Evolutionary conservation across 148 eudicot species (phyloP).

Genomic region (Mesembryanthemum crystallinum): DNA sequence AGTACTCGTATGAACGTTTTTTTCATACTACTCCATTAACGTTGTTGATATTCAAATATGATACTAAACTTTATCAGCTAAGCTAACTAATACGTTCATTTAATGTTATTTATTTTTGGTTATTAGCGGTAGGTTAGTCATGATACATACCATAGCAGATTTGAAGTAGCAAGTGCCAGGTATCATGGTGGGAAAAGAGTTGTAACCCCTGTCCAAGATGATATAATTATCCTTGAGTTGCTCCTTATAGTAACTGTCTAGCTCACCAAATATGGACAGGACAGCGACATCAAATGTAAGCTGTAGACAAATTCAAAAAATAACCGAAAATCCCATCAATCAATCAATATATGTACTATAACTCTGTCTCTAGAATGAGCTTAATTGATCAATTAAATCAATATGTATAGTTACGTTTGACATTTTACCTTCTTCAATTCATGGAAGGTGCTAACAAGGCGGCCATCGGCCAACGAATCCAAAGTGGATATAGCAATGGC

Average conservation of each 20-base stretch:
- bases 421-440: conserved; percentile 40
- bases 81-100: too few relatives aligned
- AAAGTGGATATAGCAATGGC: conserved; percentile 36
- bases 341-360: background rate
- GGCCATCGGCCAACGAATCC: conserved; percentile 37
- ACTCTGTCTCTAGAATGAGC: background rate
- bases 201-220: conserved; percentile 50
- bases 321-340: background rate
- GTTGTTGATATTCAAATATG: too few relatives aligned
- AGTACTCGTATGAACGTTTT: too few relatives aligned
- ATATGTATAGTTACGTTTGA: too few relatives aligned
- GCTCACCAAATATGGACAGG: conserved; percentile 40
- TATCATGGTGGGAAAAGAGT: conserved; percentile 42
- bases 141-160: conserved; percentile 33
- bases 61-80: too few relatives aligned
- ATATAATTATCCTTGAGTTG: conserved; percentile 36
- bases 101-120: too few relatives aligned
- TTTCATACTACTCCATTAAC: too few relatives aligned
- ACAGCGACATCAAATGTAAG: conserved; percentile 47
- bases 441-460: conserved; percentile 27
- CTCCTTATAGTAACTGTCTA: conserved; percentile 32
- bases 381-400: background rate
- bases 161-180: conserved; percentile 47
- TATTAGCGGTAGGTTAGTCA: too few relatives aligned
- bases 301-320: conserved; percentile 23